These are phyloP conservation scores for Umbelopsis sp. DNA, from an alignment of 192 early-diverging fungal species.

Conservation along the genomic window DNA sequence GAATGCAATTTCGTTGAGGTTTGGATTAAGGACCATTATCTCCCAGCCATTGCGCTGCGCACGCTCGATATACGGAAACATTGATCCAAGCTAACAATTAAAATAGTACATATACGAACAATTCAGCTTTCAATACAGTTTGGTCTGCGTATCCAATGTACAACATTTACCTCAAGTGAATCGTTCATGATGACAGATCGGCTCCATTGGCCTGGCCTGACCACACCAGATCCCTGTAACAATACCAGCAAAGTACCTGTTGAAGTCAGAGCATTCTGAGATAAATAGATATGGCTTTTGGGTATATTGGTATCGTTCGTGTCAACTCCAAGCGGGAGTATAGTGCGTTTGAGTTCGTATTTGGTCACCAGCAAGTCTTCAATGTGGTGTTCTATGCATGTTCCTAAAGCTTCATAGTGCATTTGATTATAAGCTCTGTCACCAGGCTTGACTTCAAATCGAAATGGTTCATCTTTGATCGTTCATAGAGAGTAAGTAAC, in stretches of 20 bases:
- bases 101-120: neutral
- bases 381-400: constrained; percentile 16
- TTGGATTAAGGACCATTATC: constrained; percentile 33
- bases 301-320: neutral
- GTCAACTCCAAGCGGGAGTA: neutral
- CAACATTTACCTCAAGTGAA: constrained; percentile 25
- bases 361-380: constrained; percentile 18
- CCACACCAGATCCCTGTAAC: constrained; percentile 32
- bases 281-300: constrained; percentile 21
- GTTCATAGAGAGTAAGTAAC: neutral
- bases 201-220: constrained; percentile 39
- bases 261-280: neutral
- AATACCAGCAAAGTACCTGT: constrained; percentile 16
- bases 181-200: constrained; percentile 37
- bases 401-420: constrained; percentile 22
- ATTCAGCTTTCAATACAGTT: neutral
- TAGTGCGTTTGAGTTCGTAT: neutral
- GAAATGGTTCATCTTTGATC: neutral
- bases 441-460: constrained; percentile 9
- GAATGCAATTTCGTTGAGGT: constrained; percentile 18
- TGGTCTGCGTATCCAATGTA: neutral
- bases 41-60: constrained; percentile 27
- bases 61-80: constrained; percentile 33
- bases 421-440: constrained; percentile 20
- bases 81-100: constrained; percentile 19